Evolutionary conservation across 2,329 filamentous ascomycete genomes (phyloP).

Genomic region (Cercospora janseana): DNA sequence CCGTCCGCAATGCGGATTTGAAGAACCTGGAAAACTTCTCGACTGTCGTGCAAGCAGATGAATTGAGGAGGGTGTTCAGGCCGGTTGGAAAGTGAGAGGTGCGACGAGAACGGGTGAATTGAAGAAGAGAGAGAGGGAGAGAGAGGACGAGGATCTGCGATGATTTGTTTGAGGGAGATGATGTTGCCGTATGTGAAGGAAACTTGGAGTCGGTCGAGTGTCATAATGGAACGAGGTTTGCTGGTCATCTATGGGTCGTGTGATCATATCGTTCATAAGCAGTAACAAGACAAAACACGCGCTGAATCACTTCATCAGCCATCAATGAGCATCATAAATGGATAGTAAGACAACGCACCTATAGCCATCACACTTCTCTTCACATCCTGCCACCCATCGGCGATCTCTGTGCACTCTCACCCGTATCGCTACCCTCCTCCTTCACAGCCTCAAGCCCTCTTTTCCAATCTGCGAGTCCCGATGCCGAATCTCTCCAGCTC

Average conservation of each 20-base stretch:
- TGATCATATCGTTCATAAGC: too few species aligned
- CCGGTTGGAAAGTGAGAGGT: not conserved
- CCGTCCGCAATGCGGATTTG: not conserved
- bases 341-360: too few species aligned
- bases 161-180: not conserved
- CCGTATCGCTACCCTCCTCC: not conserved
- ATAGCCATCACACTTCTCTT: not conserved
- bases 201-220: too few species aligned
- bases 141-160: not conserved
- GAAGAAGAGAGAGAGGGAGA: not conserved
- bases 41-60: constrained; percentile 4
- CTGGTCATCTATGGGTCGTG: too few species aligned
- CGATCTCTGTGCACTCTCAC: not conserved
- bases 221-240: too few species aligned
- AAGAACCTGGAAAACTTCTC: not conserved
- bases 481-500: not conserved
- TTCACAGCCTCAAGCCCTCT: not conserved
- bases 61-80: constrained; percentile 9
- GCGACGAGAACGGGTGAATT: not conserved
- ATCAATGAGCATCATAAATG: too few species aligned
- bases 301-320: too few species aligned
- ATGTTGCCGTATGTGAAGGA: too few species aligned
- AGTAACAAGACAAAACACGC: too few species aligned
- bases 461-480: not conserved
- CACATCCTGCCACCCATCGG: not conserved